Base-by-base conservation (phyloP, 257 asterid species). In the Solanum piurae region DNA sequence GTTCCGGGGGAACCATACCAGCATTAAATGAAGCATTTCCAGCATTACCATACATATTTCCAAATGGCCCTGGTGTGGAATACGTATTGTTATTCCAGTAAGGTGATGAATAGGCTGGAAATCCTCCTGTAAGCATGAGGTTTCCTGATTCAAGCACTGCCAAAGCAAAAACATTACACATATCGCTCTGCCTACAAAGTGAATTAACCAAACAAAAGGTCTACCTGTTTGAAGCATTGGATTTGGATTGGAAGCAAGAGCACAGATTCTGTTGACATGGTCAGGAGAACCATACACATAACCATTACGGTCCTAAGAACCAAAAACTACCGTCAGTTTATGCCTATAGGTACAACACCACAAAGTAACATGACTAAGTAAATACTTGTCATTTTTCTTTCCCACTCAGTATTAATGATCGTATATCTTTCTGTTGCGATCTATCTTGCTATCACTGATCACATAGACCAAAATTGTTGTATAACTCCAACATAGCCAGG, bases 261-360 rank as follows among this genome's bases (percentile, higher is more conserved):
- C 95, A 88, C 97, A 96, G 90, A 95, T 94, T 92, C 95, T 95
- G 91, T 94, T 90, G 88, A 95, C 95, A 93, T 96, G 99, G 52
- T 92, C 95, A 18, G 95, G 94, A 91, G 98, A 94, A 88, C 97
- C 99, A 92, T 98, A 96, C 80, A 88, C 84, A 90, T 93, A 95
- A 91, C 99, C 95, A 66, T 88, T 92, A 68, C 95, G 96, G 44
- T 73, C 71, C 64, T 80, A 29, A 9, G 27, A 80, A 29, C 29
- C 40, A 80, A 27, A 80, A 46, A 49, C 42, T 11, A 80, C 40
- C 42, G 33, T 80, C 85, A 80, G 42, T 80, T 27, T 46, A 29
- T 29, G 69, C 68, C 68, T 80, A 49, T 12, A 80, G 85, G 20
- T 5, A 29, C 20, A 5, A 29, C 85, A 80, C 42, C 20, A 49